Conservation (phyloP, 164 flowering plant genomes). For the Pachysandra terminalis region DNA sequence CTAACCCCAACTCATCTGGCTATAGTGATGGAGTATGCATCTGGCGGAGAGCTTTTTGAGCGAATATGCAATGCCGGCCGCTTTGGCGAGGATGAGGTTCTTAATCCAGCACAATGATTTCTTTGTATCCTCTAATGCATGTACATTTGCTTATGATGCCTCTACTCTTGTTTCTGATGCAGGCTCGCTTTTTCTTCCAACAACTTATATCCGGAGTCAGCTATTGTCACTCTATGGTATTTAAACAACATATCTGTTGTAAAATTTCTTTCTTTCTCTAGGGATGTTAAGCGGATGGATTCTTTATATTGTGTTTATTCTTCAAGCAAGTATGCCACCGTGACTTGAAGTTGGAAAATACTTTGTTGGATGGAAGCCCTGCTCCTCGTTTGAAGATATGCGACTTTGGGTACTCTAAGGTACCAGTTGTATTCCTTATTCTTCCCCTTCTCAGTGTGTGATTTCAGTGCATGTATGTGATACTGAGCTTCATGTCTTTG, state of each 20-base stretch:
- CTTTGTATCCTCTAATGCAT: background rate
- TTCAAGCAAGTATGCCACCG: constrained; percentile 74
- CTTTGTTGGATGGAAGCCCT: constrained; percentile 72
- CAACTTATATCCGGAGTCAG: constrained; percentile 78
- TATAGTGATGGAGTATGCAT: constrained; percentile 87
- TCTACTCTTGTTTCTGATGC: constrained; percentile 13
- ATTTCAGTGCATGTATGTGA: background rate
- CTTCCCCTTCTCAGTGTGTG: background rate
- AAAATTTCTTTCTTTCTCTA: background rate
- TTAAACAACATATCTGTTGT: background rate
- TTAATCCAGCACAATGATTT: background rate
- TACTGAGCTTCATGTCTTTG: background rate
- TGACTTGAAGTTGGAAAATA: constrained; percentile 72
- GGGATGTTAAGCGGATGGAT: background rate
- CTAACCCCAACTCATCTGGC: constrained; percentile 78
- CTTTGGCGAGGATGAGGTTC: constrained; percentile 79
- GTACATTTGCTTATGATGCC: background rate
- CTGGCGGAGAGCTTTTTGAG: constrained; percentile 81
- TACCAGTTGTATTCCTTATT: constrained; percentile 15
- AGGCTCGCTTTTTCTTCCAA: constrained; percentile 78
- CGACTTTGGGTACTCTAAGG: constrained; percentile 83
- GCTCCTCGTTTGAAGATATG: constrained; percentile 74
- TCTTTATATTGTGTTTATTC: constrained; percentile 10
- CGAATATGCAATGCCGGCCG: constrained; percentile 69
- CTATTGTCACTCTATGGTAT: constrained; percentile 72